Percentiles rank a stretch among this genome's conserved stretches.
phyloP scores from a whole-genome alignment of 495 filamentous ascomycete genomes.

The Sphaerosporella brunnea region DNA sequence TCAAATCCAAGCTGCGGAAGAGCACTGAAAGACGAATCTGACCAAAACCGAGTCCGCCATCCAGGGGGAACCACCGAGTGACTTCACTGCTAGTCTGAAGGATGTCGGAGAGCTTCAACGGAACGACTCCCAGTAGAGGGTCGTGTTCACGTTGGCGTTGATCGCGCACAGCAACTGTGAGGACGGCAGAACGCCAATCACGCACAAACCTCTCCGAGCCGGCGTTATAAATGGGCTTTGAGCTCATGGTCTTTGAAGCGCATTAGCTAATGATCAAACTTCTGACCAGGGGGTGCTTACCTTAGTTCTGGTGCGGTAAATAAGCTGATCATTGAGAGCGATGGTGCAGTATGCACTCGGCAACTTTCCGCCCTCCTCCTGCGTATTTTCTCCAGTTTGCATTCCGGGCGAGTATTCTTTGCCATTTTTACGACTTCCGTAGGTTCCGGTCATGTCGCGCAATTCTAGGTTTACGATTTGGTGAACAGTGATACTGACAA shows the following conservation, averaged over 20 bases:
- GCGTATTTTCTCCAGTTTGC: constrained; percentile 62
- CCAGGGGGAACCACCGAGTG: constrained; percentile 41
- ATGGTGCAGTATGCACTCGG: constrained; percentile 89
- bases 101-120: constrained; percentile 69
- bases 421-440: constrained; percentile 52
- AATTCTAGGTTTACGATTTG: constrained; percentile 90
- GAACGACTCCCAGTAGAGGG: constrained; percentile 79
- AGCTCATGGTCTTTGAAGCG: constrained; percentile 87
- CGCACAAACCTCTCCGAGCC: constrained; percentile 89
- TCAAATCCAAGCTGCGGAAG: constrained; percentile 69
- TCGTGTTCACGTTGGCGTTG: constrained; percentile 79
- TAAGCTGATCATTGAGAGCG: constrained; percentile 65
- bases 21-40: constrained; percentile 77
- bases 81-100: constrained; percentile 72
- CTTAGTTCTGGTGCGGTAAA: constrained; percentile 76
- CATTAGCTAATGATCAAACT: too few species aligned
- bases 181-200: constrained; percentile 74
- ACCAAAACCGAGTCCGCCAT: constrained; percentile 56
- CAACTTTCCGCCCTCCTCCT: constrained; percentile 58
- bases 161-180: constrained; percentile 77
- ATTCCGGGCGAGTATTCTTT: constrained; percentile 81
- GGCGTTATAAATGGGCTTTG: constrained; percentile 90
- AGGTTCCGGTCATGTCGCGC: constrained; percentile 56
- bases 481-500: constrained; percentile 69
- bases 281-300: too few species aligned